A percentile compares a stretch with the other conserved stretches of the same genome.
phyloP scores from a whole-genome alignment of 306 rosid species.

The Inga laurina region DNA sequence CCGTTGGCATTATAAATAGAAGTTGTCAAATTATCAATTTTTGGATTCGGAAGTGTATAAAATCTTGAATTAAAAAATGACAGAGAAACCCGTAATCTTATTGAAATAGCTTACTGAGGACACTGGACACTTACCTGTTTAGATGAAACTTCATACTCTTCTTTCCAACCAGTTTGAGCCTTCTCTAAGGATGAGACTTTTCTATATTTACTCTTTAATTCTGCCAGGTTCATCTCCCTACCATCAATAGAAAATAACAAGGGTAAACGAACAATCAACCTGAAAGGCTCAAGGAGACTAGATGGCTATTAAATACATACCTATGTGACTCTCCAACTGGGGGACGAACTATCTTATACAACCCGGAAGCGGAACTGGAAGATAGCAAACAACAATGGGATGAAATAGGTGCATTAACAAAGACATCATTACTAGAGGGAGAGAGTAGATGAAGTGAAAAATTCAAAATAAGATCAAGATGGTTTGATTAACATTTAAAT shows the following conservation, averaged over 20 bases:
- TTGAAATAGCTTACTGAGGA: conserved; percentile 23
- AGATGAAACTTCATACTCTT: conserved; percentile 87
- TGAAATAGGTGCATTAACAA: background rate
- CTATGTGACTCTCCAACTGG: conserved; percentile 94
- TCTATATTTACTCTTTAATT: conserved; percentile 81
- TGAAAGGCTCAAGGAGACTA: conserved; percentile 18
- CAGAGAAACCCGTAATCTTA: background rate
- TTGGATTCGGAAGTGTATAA: background rate
- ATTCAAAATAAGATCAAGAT: background rate
- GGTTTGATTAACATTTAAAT: background rate
- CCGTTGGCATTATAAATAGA: conserved; percentile 2
- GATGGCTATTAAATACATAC: conserved; percentile 46
- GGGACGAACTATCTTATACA: conserved; percentile 89
- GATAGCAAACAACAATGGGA: conserved; percentile 30
- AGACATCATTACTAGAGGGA: background rate
- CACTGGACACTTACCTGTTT: conserved; percentile 71
- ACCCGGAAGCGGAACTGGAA: conserved; percentile 81
- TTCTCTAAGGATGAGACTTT: conserved; percentile 80
- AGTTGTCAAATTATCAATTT: background rate
- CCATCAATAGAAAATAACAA: conserved; percentile 12
- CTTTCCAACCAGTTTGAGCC: conserved; percentile 91
- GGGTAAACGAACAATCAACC: conserved; percentile 22
- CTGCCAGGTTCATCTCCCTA: conserved; percentile 94
- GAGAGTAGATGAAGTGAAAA: conserved; percentile 1
- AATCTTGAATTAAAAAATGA: background rate